phyloP scores from a whole-genome alignment of 1,139 yeast species.

The Wickerhamomyces sp. region DNA sequence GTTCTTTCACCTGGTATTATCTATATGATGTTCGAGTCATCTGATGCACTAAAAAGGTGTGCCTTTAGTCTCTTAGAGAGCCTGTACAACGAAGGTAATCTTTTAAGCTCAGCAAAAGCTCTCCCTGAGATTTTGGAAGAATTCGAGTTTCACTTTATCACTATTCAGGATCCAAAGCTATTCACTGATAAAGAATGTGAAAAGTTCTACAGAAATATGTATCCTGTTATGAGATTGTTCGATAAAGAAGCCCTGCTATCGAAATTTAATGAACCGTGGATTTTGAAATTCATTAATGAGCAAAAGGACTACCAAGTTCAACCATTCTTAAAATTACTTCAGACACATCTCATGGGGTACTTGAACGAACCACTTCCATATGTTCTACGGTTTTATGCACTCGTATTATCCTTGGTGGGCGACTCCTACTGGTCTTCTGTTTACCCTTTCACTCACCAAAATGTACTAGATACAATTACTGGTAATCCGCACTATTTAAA shows the following conservation, averaged over 20 bases:
- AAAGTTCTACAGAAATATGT: conserved; percentile 50
- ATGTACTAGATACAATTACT: conserved; percentile 50
- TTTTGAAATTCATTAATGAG: conserved; percentile 39
- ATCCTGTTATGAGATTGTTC: conserved; percentile 37
- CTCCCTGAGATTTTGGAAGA: conserved; percentile 47
- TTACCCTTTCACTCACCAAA: conserved; percentile 47
- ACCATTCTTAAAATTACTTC: conserved; percentile 42
- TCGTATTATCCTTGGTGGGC: conserved; percentile 38
- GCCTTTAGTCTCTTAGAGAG: conserved; percentile 32
- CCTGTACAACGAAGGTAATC: conserved; percentile 16
- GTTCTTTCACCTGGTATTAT: conserved; percentile 44
- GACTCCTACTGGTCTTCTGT: conserved; percentile 47
- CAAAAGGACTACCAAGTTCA: conserved; percentile 36
- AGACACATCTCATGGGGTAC: conserved; percentile 46
- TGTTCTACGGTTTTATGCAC: conserved; percentile 42
- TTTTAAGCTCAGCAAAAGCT: conserved; percentile 18
- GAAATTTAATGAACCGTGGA: conserved; percentile 40
- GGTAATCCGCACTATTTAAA: conserved; percentile 31
- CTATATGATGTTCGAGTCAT: conserved; percentile 50
- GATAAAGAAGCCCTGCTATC: conserved; percentile 37
- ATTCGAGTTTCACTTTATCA: conserved; percentile 44
- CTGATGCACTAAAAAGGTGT: conserved; percentile 42
- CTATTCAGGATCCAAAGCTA: conserved; percentile 47
- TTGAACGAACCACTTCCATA: conserved; percentile 52
- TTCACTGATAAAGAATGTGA: conserved; percentile 41